A percentile compares a stretch with the other conserved stretches of the same genome.
Conservation (phyloP, 306 rosid genomes). For the Adenanthera pavonina region DNA sequence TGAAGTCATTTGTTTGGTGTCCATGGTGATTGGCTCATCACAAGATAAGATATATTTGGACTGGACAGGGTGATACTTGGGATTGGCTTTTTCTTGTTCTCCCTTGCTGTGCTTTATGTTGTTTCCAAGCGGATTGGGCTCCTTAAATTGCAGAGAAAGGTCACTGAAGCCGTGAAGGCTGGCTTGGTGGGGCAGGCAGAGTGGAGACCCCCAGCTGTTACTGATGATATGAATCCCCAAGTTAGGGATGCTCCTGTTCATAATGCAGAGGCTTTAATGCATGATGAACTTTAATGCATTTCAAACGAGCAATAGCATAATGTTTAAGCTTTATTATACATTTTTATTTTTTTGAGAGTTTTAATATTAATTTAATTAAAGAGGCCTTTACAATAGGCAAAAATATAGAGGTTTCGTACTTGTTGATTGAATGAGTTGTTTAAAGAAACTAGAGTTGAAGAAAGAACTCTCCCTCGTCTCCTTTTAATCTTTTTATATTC, state of each 20-base stretch:
- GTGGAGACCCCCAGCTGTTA: constrained; percentile 55
- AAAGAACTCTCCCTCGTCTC: neutral
- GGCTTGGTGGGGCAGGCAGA: constrained; percentile 67
- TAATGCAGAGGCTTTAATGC: constrained; percentile 48
- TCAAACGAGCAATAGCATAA: neutral
- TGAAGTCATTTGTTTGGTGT: constrained; percentile 7
- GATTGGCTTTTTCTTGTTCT: constrained; percentile 71
- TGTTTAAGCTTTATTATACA: neutral
- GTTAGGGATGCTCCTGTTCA: constrained; percentile 50
- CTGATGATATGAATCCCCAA: constrained; percentile 55
- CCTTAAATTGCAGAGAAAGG: constrained; percentile 69
- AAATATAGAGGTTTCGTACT: neutral
- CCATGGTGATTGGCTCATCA: constrained; percentile 31
- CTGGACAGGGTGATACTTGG: constrained; percentile 71
- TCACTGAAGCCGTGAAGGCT: constrained; percentile 81
- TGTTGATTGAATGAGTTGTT: neutral
- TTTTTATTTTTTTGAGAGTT: neutral
- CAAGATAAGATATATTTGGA: constrained; percentile 3
- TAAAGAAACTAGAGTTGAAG: neutral
- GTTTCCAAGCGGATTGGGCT: constrained; percentile 83
- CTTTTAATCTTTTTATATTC: neutral
- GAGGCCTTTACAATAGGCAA: neutral
- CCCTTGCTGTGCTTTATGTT: constrained; percentile 82
- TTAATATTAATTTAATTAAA: neutral
- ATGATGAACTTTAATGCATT: constrained; percentile 68